These are phyloP conservation scores for Patellifolia procumbens DNA, from an alignment of 179 eudicot genomes.

Conservation along the genomic window DNA sequence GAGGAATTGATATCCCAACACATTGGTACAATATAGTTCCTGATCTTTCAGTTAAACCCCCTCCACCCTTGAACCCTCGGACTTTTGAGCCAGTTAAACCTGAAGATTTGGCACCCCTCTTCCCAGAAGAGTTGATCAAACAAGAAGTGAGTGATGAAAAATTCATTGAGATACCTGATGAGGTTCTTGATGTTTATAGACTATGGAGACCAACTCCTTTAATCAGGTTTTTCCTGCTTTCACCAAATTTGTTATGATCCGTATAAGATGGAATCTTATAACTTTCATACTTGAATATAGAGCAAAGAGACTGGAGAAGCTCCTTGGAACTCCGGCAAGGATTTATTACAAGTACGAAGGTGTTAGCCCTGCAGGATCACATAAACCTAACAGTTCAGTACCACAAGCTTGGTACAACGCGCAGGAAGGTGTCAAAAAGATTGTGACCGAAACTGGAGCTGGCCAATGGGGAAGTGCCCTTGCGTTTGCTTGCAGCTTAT, in stretches of 20 bases:
- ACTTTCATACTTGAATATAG: slow-evolving; percentile 45
- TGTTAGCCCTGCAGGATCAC: slow-evolving; percentile 97
- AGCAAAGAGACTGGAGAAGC: slow-evolving; percentile 94
- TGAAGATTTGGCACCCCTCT: slow-evolving; percentile 72
- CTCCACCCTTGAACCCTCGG: slow-evolving; percentile 80
- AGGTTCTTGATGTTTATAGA: slow-evolving; percentile 71
- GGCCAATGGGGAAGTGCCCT: slow-evolving; percentile 99
- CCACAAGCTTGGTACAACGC: slow-evolving; percentile 97
- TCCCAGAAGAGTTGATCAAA: slow-evolving; percentile 78
- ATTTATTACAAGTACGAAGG: slow-evolving; percentile 98
- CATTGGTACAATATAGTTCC: slow-evolving; percentile 85
- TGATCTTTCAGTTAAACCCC: slow-evolving; percentile 87
- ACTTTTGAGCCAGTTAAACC: slow-evolving; percentile 77
- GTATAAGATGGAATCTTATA: slow-evolving; percentile 12
- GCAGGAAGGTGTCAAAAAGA: slow-evolving; percentile 74
- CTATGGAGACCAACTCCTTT: slow-evolving; percentile 98
- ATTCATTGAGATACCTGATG: slow-evolving; percentile 84
- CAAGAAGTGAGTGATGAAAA: slow-evolving; percentile 70
- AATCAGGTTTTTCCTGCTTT: slow-evolving; percentile 55
- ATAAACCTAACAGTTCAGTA: slow-evolving; percentile 89
- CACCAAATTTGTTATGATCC: background rate
- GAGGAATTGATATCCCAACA: slow-evolving; percentile 59
- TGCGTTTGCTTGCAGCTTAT: slow-evolving; percentile 90
- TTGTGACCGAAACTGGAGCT: slow-evolving; percentile 98
- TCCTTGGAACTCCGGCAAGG: slow-evolving; percentile 89